Evolutionary conservation across 768 basidiomycete genomes (phyloP).

Genomic region (Psilocybe cyanescens): DNA sequence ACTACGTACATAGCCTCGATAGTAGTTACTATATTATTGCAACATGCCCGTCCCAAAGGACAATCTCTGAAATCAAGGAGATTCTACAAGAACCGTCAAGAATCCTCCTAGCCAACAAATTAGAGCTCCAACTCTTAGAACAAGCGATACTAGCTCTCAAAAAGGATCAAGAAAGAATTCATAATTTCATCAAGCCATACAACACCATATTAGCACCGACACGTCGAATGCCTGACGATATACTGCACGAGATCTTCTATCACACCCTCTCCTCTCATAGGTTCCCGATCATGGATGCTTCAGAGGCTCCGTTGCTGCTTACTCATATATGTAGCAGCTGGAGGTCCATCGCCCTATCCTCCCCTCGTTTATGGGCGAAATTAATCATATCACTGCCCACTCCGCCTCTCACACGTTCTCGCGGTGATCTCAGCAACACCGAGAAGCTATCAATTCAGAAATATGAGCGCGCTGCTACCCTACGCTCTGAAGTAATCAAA

Average conservation of each 20-base stretch:
- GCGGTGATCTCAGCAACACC: not conserved
- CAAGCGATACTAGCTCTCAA: not conserved
- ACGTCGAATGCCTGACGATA: not conserved
- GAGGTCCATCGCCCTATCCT: not conserved
- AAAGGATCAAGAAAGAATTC: not conserved
- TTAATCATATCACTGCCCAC: not conserved
- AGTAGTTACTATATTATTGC: no score
- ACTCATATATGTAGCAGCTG: not conserved
- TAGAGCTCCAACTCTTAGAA: not conserved
- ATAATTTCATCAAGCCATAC: not conserved
- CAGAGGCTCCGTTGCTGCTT: not conserved
- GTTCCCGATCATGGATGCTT: not conserved
- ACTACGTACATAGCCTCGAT: no score
- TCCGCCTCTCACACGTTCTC: not conserved
- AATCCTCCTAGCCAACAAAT: not conserved
- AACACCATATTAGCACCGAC: not conserved
- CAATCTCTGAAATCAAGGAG: not conserved
- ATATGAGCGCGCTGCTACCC: not conserved
- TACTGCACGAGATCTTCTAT: not conserved
- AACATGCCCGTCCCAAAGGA: not conserved
- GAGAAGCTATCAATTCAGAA: not conserved
- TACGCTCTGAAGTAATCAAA: not conserved
- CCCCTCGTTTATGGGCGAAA: not conserved
- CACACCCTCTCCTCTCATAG: not conserved
- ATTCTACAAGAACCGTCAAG: not conserved